A percentile compares a stretch with the other conserved stretches of the same genome.
Conservation (phyloP, 805 yeast species). For the Teunomyces atbi region DNA sequence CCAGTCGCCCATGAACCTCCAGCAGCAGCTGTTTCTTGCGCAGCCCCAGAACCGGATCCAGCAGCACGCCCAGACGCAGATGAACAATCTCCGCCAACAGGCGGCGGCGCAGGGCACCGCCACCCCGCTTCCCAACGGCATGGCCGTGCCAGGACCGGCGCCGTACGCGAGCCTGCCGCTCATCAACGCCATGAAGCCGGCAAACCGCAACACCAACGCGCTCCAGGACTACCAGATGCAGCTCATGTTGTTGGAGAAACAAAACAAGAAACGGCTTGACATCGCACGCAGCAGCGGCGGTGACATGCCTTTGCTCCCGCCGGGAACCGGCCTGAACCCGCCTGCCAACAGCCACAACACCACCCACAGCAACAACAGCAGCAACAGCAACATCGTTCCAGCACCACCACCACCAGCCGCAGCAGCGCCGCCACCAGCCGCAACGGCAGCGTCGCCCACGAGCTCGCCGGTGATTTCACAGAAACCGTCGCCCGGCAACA, state of each 20-base stretch:
- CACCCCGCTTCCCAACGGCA: background rate
- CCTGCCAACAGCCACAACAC: too few species aligned
- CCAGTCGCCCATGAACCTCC: constrained; percentile 13
- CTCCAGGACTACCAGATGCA: constrained; percentile 82
- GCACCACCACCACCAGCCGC: too few species aligned
- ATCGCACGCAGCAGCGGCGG: constrained; percentile 41
- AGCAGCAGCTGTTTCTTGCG: constrained; percentile 31
- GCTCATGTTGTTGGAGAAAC: constrained; percentile 69
- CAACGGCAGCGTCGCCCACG: constrained; percentile 7
- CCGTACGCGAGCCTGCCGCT: background rate
- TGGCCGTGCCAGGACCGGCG: background rate
- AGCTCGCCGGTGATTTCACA: constrained; percentile 33
- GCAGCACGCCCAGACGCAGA: constrained; percentile 49
- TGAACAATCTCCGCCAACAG: constrained; percentile 50
- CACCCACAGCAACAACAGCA: too few species aligned
- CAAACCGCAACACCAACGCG: constrained; percentile 46
- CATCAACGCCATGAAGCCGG: background rate
- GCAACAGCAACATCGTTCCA: too few species aligned
- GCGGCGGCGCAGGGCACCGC: constrained; percentile 23
- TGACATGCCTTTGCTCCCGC: constrained; percentile 4
- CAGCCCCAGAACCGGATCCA: constrained; percentile 34
- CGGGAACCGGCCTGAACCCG: constrained; percentile 13
- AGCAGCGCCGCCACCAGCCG: too few species aligned
- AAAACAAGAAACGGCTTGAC: constrained; percentile 67
- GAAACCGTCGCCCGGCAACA: constrained; percentile 33